Base-by-base conservation (phyloP, 106 monocot species). In the Chionographis japonica region DNA sequence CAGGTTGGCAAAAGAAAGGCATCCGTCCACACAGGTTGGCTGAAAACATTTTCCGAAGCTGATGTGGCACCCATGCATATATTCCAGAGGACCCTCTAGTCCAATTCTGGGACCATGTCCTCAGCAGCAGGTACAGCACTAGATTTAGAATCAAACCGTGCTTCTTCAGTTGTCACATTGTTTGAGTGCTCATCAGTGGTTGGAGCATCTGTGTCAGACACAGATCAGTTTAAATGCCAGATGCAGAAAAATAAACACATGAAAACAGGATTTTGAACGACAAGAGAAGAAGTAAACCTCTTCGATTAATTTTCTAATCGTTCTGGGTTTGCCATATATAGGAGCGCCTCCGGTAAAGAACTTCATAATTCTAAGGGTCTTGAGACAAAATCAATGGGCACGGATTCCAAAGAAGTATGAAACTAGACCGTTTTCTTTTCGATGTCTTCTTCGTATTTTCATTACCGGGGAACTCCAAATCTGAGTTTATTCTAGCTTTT, bases 321-420 rank as follows among this genome's bases (percentile, higher is more conserved):
- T 54, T 97, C 95, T 37, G 80, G 16, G 15, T n/a, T 51, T 82
- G 55, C 95, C 92, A 70, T 75, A 92, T 61, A 60, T 83, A 14
- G 95, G 92, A 2, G 72, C 68, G 58, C 65, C 75, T 80, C 84
- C 86, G 89, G 27, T 65, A 58, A 10, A 65, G 83, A 69, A 89
- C 74, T 58, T 89, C 95, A 65, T 89, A 89, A 68, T 97, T 97
- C 54, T 77, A 82, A 77, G 81, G 92, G 69, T 97, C 95, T 2
- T 92, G 80, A 15, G 95, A 97, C 39, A 92, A 92, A 6, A 97
- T 27, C n/a, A n/a, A n/a, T n/a, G n/a, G n/a, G n/a, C n/a, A n/a
- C n/a, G n/a, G n/a, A n/a, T n/a, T n/a, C n/a, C n/a, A n/a, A n/a
- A n/a, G n/a, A n/a, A n/a, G n/a, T n/a, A n/a, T n/a, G n/a, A n/a